Base-by-base conservation (phyloP, 2,329 filamentous ascomycete species). In the Pseudogymnoascus sp. region DNA sequence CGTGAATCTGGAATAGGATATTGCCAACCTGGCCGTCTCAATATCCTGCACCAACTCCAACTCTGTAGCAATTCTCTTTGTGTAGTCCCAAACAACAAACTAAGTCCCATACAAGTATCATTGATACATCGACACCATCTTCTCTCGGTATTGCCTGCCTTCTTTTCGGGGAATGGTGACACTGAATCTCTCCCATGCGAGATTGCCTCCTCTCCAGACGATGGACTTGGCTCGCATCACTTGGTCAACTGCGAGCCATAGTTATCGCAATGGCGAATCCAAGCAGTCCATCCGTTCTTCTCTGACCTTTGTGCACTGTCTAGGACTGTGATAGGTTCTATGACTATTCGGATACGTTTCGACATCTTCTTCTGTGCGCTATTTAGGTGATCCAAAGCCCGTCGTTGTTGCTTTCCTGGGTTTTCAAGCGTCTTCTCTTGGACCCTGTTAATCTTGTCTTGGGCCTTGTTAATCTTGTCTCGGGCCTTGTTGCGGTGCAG, bases 261-360 rank as follows among this genome's bases (percentile, higher is more conserved):
- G 28, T 56, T 56, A n/a, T 56, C 50, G 16, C 50, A 56, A 19
- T 56, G 50, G 26, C 50, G 50, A 22, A 56, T 33, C 66, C 66
- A 66, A 53, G 46, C 53, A 8, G 10, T 56, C 67, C 67, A 68
- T 12, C 67, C 67, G n/a, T 60, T 61, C 14, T 62, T 40, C 10
- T 65, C 59, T 19, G 63, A 64, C 11, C 63, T 35, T 28, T 64
- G 40, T n/a, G 40, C 24, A 33, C 68, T 59, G 6, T 64, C 56
- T 11, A 65, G 24, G n/a, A 68, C 65, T 7, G 28, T 35, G 24
- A 66, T 37, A 3, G 63, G 65, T 24, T 69, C 67, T 6, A 69
- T 28, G 3, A 68, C 64, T 6, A 68, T 16, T 14, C 66, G 61
- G 5, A 63, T 65, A 26, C 60, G 65, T 22, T 50, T 31, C 19